These are phyloP conservation scores for Quercus glauca DNA, from an alignment of 306 rosid species.

Conservation along the genomic window DNA sequence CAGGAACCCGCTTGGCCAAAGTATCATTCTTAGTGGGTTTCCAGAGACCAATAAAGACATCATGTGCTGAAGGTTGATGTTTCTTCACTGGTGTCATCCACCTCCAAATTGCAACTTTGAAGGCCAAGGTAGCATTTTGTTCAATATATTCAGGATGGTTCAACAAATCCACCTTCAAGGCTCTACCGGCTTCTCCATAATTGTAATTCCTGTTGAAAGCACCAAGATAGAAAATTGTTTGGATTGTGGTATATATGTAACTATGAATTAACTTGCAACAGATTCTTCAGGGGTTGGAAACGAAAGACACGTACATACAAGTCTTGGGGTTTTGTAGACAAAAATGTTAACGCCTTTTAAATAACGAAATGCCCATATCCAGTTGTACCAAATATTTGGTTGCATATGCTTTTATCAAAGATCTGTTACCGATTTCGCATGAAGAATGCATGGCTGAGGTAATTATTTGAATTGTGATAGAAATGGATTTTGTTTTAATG, in stretches of 20 bases:
- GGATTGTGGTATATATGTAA: not conserved
- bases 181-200: slow-evolving; percentile 75
- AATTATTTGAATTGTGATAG: too few species aligned
- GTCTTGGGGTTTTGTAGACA: too few species aligned
- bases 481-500: too few species aligned
- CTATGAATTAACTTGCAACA: not conserved
- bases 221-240: slow-evolving; percentile 15
- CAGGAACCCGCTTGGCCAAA: slow-evolving; percentile 59
- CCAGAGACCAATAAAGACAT: slow-evolving; percentile 74
- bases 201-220: slow-evolving; percentile 73
- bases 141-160: slow-evolving; percentile 72
- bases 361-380: too few species aligned
- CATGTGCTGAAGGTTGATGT: slow-evolving; percentile 26
- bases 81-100: slow-evolving; percentile 82
- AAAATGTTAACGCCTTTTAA: too few species aligned
- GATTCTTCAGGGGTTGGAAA: too few species aligned
- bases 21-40: slow-evolving; percentile 94
- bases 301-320: too few species aligned
- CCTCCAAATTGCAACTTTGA: slow-evolving; percentile 85
- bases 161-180: slow-evolving; percentile 38
- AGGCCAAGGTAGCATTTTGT: slow-evolving; percentile 90
- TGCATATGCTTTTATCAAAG: too few species aligned
- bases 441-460: too few species aligned
- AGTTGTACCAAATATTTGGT: too few species aligned
- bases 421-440: too few species aligned